Base-by-base conservation (phyloP, 202 grass and related monocot species). In the Schoenoplectus triqueter region DNA sequence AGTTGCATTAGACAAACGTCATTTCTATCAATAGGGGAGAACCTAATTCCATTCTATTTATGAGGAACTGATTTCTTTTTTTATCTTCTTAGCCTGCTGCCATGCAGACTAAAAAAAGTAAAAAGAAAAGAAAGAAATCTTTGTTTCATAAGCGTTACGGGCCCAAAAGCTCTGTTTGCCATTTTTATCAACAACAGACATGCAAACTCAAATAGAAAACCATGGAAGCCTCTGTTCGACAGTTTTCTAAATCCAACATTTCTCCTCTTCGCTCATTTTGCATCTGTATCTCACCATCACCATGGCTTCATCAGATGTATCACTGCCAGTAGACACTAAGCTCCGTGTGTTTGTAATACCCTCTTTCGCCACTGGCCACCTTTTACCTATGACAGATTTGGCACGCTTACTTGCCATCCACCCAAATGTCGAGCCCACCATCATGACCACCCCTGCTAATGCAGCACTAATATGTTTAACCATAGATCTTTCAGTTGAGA, bases 341-440 rank as follows among this genome's bases (percentile, higher is more conserved):
- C 31, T 31, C 31, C 31, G 31, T 31, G 31, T 31, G 31, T 31
- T 31, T 31, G 87, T 97, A 62, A 74, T 97, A 1, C 92, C 92
- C 0, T 95, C 88, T 69, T 95, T 93, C 74, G 89, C 86, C 0
- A 82, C 86, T 0, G 91, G 95, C 1, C 95, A 97, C 88, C 83
- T 95, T 21, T 89, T 97, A 72, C 95, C 95, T n/a, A 90, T 90
- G 80, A 86, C 89, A 1, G 91, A 98, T 49, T 86, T 98, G 10
- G 92, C 92, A 11, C 78, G 89, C 83, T 86, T 89, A 69, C 78
- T 98, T 40, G 92, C 89, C 18, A 73, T 17, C 13, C 80, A 82
- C 39, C 44, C 84, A 0, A 87, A 80, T 6, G 88, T 98, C n/a
- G 89, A 93, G 18, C 71, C 91, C 46, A 98, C 91, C 40, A 87